Base-by-base conservation (phyloP, 73 alveolate genomes). In the Paramecium sonneborni region DNA sequence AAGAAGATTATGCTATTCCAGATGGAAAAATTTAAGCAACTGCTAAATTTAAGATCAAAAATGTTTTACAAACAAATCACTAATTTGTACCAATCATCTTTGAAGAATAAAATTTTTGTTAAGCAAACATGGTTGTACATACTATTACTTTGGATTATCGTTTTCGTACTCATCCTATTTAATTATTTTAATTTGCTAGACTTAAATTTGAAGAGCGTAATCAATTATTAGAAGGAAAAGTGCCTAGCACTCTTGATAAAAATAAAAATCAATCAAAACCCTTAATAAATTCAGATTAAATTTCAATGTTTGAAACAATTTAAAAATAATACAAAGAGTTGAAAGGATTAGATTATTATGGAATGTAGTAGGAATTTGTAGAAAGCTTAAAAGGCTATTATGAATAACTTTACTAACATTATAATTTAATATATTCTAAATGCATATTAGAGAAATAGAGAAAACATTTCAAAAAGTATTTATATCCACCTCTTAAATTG, bases 21-120 rank as follows among this genome's bases (percentile, higher is more conserved):
- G 94, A 88, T 32, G 87, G 94, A 39, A 88, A 88, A 70, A 69
- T 82, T 21, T 58, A 69, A 44, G 85, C 94, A 3, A 88, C 94
- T 8, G 76, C 76, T 14, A 88, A 88, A 24, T 88, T 62, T 37
- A 88, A 43, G 21, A 21, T 88, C 5, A 88, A 88, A 18, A 82
- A 88, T 62, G 84, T 88, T 1, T 26, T 57, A 56, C 79, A 39
- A 39, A 85, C 91, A 14, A 70, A 35, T n/a, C 94, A 88, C 44
- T 62, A 88, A 69, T 88, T 69, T 44, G 91, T 88, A 35, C 94
- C 94, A 28, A 76, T 88, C 15, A 39, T 88, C 20, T 88, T 88
- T 70, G 94, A 88, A 48, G 94, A 88, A 26, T 39, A 76, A 30
- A 88, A 88, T 44, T 88, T 88, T 48, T 88, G 94, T 43, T 57